phyloP scores from a whole-genome alignment of 2,329 filamentous ascomycete genomes.

The Cytospora paraplurivora region DNA sequence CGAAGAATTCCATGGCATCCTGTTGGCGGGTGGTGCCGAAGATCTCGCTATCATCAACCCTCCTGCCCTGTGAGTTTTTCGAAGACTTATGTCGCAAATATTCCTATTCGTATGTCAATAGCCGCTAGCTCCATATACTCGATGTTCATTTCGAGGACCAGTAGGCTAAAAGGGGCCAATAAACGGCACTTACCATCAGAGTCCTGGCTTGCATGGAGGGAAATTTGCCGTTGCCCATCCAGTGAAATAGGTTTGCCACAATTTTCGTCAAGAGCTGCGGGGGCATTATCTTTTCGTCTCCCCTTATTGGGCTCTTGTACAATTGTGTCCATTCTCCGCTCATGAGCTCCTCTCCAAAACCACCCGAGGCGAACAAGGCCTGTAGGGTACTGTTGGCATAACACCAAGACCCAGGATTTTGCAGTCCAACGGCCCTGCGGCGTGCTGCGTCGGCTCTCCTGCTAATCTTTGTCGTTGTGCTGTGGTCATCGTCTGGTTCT shows the following conservation, averaged over 20 bases:
- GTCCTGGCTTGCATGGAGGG: slow-evolving; percentile 55
- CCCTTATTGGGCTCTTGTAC: slow-evolving; percentile 69
- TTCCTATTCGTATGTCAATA: slow-evolving; percentile 44
- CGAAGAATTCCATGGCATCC: slow-evolving; percentile 88
- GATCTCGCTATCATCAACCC: slow-evolving; percentile 50
- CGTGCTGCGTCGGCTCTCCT: slow-evolving; percentile 41
- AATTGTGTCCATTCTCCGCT: slow-evolving; percentile 59
- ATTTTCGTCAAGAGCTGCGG: slow-evolving; percentile 63
- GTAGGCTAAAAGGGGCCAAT: neutral
- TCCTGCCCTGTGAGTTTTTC: slow-evolving; percentile 35
- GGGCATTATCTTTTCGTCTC: slow-evolving; percentile 53
- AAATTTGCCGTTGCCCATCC: slow-evolving; percentile 56
- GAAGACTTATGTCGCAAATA: slow-evolving; percentile 63
- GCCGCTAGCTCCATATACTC: neutral
- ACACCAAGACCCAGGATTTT: slow-evolving; percentile 81
- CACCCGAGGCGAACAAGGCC: slow-evolving; percentile 72
- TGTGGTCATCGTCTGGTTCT: slow-evolving; percentile 42
- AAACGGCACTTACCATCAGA: slow-evolving; percentile 53
- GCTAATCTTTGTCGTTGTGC: slow-evolving; percentile 47
- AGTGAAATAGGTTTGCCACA: slow-evolving; percentile 60
- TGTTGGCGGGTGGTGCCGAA: slow-evolving; percentile 74
- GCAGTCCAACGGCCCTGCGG: slow-evolving; percentile 64
- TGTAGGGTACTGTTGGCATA: slow-evolving; percentile 94
- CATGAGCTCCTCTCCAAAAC: slow-evolving; percentile 67
- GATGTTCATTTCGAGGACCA: neutral